phyloP scores from a whole-genome alignment of 371 early-diverging fungal genomes.

The Chytridium lagenaria region DNA sequence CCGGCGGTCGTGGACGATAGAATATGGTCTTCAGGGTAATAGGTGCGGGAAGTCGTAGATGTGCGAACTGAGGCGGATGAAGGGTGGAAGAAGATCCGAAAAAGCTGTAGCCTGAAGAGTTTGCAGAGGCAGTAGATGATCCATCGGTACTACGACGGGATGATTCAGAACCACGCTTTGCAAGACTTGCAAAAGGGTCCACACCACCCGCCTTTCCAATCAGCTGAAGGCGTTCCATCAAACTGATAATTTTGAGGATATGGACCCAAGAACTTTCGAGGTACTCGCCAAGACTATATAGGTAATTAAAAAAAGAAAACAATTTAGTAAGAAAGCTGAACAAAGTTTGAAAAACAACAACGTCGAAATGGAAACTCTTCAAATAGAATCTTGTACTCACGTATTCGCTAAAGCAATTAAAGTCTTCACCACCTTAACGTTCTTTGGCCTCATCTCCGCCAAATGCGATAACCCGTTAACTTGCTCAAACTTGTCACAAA shows the following conservation, averaged over 20 bases:
- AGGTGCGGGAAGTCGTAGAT: not conserved
- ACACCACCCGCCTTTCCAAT: constrained; percentile 33
- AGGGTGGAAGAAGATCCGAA: constrained; percentile 22
- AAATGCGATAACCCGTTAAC: constrained; percentile 55
- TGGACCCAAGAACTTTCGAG: constrained; percentile 61
- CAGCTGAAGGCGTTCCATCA: constrained; percentile 58
- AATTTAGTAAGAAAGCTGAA: not conserved
- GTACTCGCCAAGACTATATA: constrained; percentile 49
- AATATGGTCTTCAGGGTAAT: constrained; percentile 9
- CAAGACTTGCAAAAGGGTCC: not conserved
- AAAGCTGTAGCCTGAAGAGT: constrained; percentile 17
- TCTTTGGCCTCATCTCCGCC: constrained; percentile 52
- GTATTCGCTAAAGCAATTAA: constrained; percentile 40
- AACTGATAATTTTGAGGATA: constrained; percentile 52
- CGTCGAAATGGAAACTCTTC: too few relatives aligned
- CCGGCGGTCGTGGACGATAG: not conserved
- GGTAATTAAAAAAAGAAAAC: not conserved
- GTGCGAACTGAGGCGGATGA: constrained; percentile 22
- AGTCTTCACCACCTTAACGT: constrained; percentile 57
- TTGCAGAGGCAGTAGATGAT: not conserved
- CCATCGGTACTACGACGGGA: constrained; percentile 9
- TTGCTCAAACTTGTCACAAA: constrained; percentile 60
- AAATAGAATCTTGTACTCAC: constrained; percentile 7
- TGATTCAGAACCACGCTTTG: not conserved
- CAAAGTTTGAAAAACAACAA: too few relatives aligned